Evolutionary conservation across 352 stramenopile genomes (phyloP), one percentile per base, ranked within the genome.

Genomic region (Phytophthora fragariae): DNA sequence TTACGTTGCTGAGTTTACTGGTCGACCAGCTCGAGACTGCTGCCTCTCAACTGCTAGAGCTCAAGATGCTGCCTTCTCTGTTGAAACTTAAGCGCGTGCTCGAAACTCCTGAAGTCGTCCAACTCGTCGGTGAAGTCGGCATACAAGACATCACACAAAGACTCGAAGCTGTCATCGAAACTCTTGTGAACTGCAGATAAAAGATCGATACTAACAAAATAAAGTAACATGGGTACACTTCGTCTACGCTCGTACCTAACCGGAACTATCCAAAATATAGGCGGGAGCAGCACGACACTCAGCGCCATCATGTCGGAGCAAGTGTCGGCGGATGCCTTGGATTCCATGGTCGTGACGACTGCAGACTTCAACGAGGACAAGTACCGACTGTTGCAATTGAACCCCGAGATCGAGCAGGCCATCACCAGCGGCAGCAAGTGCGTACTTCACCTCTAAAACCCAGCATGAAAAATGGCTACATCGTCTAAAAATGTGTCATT

Each of bases 331-430:
- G 46, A 64, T 57, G 47, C 46, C 5, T 60, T 63, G 60, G 71
- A 78, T 73, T 73, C 77, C 44, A 70, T 83, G 69, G 44, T 93
- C 59, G 80, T 91, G 54, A 90, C 83, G 52, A 68, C 76, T n/a
- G 63, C 39, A 57, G 78, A 83, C 64, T 94, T 90, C 63, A 82
- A 78, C 27, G 60, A 78, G 9, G 77, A 92, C 68, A 83, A 76
- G 55, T 93, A 84, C 73, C 76, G 77, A 17, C 67, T 94, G 19
- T 63, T 94, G 58, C 82, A 94, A 68, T 70, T 94, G 24, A 88
- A 88, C 31, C 70, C 76, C 5, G 84, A 94, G 21, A 77, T 92
- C n/a, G 87, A 93, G 63, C 70, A 83, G 37, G 80, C 75, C 11
- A 82, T 94, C 47, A 67, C 63, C 14, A 80, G 55, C 10, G 84